These are phyloP conservation scores for Xylariales sp. DNA, from an alignment of 2,329 filamentous ascomycete genomes.

Conservation along the genomic window DNA sequence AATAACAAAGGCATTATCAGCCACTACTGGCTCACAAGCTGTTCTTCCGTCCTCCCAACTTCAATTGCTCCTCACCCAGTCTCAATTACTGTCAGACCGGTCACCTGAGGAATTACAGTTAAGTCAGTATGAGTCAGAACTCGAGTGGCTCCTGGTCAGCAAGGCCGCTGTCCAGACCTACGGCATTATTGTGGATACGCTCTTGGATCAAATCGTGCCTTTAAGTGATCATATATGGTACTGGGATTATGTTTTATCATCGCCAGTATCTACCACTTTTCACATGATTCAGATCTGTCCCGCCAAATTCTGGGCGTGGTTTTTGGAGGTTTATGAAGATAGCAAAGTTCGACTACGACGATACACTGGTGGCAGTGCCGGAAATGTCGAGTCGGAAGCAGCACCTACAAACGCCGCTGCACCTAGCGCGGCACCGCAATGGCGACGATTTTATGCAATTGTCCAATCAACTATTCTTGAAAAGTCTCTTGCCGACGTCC, in stretches of 20 bases:
- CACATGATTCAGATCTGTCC: slow-evolving; percentile 92
- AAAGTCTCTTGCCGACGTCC: slow-evolving; percentile 76
- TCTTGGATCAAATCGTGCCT: slow-evolving; percentile 85
- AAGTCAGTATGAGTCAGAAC: slow-evolving; percentile 75
- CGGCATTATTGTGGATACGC: slow-evolving; percentile 78
- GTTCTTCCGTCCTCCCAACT: slow-evolving; percentile 72
- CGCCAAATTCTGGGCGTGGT: slow-evolving; percentile 76
- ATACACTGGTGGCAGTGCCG: slow-evolving; percentile 43
- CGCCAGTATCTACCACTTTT: slow-evolving; percentile 79
- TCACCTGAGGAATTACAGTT: slow-evolving; percentile 43
- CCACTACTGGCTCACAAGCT: slow-evolving; percentile 71
- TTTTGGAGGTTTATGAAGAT: slow-evolving; percentile 75
- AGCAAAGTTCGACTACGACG: slow-evolving; percentile 61
- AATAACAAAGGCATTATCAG: slow-evolving; percentile 77
- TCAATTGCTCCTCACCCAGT: slow-evolving; percentile 70
- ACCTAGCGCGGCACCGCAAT: slow-evolving; percentile 61
- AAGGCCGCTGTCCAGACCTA: slow-evolving; percentile 95
- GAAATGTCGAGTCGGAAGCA: slow-evolving; percentile 49
- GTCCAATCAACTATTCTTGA: slow-evolving; percentile 81
- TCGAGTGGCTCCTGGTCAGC: slow-evolving; percentile 90
- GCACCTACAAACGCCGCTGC: slow-evolving; percentile 48
- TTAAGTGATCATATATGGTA: slow-evolving; percentile 92
- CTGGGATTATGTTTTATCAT: slow-evolving; percentile 89
- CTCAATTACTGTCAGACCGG: slow-evolving; percentile 61
- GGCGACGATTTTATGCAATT: slow-evolving; percentile 81